phyloP scores from a whole-genome alignment of 2,329 filamentous ascomycete species.

The Plenodomus biglobosus region DNA sequence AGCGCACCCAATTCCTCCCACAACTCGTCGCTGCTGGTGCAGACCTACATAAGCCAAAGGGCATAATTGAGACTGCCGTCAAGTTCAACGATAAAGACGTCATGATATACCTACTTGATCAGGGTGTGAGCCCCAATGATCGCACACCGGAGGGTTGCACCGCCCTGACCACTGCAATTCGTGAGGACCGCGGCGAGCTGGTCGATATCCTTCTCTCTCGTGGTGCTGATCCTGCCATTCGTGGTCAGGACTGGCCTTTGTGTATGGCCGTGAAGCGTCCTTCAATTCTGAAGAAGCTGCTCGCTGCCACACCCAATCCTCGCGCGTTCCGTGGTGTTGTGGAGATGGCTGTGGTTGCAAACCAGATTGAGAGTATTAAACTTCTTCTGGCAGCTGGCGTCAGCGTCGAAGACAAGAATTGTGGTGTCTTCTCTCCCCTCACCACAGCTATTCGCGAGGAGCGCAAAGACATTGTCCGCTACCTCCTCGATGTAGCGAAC shows the following conservation, averaged over 20 bases:
- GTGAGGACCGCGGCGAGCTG: conserved; percentile 60
- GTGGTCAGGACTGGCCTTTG: conserved; percentile 70
- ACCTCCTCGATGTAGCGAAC: conserved; percentile 61
- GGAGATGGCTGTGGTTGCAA: conserved; percentile 67
- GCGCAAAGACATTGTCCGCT: conserved; percentile 61
- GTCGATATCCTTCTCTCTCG: conserved; percentile 60
- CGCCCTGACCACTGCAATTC: conserved; percentile 66
- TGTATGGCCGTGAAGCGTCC: conserved; percentile 68
- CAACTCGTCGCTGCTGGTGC: conserved; percentile 60
- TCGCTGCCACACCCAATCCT: conserved; percentile 58
- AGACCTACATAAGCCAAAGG: conserved; percentile 61
- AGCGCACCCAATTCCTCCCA: conserved; percentile 62
- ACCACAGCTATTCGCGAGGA: conserved; percentile 68
- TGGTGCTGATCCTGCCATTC: conserved; percentile 63
- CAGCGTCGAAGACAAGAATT: conserved; percentile 70
- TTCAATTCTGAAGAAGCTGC: conserved; percentile 59
- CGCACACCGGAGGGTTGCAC: conserved; percentile 60
- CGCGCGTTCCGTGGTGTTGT: conserved; percentile 66
- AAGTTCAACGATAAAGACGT: conserved; percentile 63
- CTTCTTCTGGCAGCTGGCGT: conserved; percentile 65
- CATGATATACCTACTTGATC: conserved; percentile 61
- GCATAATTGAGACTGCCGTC: conserved; percentile 67
- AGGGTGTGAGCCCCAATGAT: conserved; percentile 63
- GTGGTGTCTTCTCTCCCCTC: conserved; percentile 70
- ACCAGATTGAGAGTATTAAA: conserved; percentile 68